phyloP scores from a whole-genome alignment of 116 monocot genomes.

The Cymodocea nodosa region DNA sequence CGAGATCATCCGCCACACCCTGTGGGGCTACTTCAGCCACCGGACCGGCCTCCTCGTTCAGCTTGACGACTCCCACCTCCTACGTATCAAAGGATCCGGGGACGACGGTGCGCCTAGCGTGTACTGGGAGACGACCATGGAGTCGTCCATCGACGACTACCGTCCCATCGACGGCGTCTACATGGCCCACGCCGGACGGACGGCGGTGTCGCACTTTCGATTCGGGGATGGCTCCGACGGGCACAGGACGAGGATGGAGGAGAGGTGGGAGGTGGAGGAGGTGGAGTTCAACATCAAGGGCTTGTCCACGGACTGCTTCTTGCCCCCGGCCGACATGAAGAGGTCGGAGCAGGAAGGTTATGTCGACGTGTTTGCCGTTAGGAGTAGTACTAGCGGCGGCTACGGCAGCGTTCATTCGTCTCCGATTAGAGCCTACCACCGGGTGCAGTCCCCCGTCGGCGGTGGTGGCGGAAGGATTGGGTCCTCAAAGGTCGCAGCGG shows the following conservation, averaged over 20 bases:
- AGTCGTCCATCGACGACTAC: conserved; percentile 62
- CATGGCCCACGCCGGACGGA: conserved; percentile 62
- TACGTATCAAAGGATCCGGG: conserved; percentile 34
- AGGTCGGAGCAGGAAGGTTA: conserved; percentile 6
- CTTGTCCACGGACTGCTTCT: conserved; percentile 46
- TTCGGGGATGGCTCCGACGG: conserved; percentile 38
- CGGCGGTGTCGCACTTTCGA: conserved; percentile 42
- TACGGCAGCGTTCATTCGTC: conserved; percentile 4
- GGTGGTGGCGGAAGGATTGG: conserved; percentile 12
- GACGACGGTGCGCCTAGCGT: conserved; percentile 16
- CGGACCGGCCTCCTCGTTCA: conserved; percentile 62
- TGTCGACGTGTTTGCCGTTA: conserved; percentile 2
- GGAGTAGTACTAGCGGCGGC: neutral
- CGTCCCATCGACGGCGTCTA: conserved; percentile 59
- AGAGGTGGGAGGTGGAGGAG: conserved; percentile 57
- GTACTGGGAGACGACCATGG: conserved; percentile 93
- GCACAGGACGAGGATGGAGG: conserved; percentile 61
- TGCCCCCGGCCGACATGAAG: conserved; percentile 48
- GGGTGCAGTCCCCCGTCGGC: neutral
- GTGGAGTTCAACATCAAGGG: conserved; percentile 61
- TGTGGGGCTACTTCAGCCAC: conserved; percentile 93
- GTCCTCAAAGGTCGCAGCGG: conserved; percentile 28
- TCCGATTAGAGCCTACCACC: neutral
- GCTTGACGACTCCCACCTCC: conserved; percentile 69
- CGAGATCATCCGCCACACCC: conserved; percentile 72